Conservation (phyloP, 2,329 filamentous ascomycete genomes). For the Trichoderma sp. region DNA sequence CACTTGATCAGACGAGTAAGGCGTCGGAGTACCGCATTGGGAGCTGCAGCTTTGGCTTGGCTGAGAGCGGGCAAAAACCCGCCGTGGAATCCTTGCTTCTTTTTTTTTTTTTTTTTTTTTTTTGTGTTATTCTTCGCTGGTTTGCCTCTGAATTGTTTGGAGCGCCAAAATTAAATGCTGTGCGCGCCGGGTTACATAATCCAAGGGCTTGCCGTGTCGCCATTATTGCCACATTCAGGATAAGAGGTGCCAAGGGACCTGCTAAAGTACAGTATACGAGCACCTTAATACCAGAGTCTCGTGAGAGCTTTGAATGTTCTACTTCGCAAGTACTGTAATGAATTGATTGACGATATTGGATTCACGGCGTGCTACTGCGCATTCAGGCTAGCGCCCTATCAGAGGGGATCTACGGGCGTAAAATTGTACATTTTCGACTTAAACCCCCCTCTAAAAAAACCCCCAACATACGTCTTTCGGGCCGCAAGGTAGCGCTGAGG, state of each 20-base stretch:
- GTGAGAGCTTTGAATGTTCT: too few species aligned
- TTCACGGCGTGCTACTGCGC: background rate
- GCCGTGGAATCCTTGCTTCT: background rate
- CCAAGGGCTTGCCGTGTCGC: background rate
- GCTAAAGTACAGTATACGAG: too few species aligned
- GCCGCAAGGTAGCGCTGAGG: conserved; percentile 13
- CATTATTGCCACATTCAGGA: background rate
- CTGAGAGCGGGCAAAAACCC: background rate
- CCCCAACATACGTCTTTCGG: background rate
- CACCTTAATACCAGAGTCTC: too few species aligned
- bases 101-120: background rate
- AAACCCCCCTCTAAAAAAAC: background rate
- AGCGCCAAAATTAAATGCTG: too few species aligned
- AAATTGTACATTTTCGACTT: conserved; percentile 8
- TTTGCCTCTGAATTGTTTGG: background rate
- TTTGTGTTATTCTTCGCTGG: background rate
- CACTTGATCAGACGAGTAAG: background rate
- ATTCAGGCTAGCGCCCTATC: background rate
- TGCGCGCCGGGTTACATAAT: background rate
- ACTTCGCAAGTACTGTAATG: too few species aligned
- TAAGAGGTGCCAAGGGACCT: too few species aligned
- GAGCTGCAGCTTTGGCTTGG: background rate
- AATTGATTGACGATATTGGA: background rate
- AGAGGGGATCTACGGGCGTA: conserved; percentile 4
- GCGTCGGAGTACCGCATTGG: background rate